phyloP scores from a whole-genome alignment of 1,139 yeast species.

The Saccharomyces hybrid region DNA sequence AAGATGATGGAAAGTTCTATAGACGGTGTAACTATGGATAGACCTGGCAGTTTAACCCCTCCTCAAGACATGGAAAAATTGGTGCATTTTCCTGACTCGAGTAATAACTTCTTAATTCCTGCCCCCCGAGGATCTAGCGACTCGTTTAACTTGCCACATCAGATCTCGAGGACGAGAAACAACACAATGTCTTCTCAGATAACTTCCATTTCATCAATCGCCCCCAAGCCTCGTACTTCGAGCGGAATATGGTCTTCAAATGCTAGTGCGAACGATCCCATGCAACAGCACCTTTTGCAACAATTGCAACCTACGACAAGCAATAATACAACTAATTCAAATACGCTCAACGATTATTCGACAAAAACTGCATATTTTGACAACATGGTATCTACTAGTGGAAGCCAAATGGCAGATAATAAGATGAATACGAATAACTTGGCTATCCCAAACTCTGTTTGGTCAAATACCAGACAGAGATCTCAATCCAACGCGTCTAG shows the following conservation, averaged over 20 bases:
- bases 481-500: slow-evolving; percentile 30
- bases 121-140: slow-evolving; percentile 28
- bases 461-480: slow-evolving; percentile 16
- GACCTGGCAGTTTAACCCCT: slow-evolving; percentile 20
- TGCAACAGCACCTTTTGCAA: slow-evolving; percentile 11
- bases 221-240: slow-evolving; percentile 18
- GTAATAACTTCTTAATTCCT: slow-evolving; percentile 12
- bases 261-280: slow-evolving; percentile 7
- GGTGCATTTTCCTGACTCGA: slow-evolving; percentile 25
- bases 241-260: slow-evolving; percentile 25
- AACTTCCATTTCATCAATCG: slow-evolving; percentile 27
- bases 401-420: slow-evolving; percentile 7
- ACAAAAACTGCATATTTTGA: slow-evolving; percentile 17
- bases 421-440: slow-evolving; percentile 12
- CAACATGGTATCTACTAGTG: slow-evolving; percentile 1
- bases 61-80: slow-evolving; percentile 23
- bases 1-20: background rate
- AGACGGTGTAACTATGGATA: slow-evolving; percentile 5
- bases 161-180: slow-evolving; percentile 28
- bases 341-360: slow-evolving; percentile 18
- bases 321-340: slow-evolving; percentile 9
- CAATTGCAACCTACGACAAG: slow-evolving; percentile 12
- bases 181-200: slow-evolving; percentile 32
- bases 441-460: slow-evolving; percentile 14
- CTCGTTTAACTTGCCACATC: slow-evolving; percentile 21